Base-by-base conservation (phyloP, 202 grass and related monocot species). In the Panicum hallii region DNA sequence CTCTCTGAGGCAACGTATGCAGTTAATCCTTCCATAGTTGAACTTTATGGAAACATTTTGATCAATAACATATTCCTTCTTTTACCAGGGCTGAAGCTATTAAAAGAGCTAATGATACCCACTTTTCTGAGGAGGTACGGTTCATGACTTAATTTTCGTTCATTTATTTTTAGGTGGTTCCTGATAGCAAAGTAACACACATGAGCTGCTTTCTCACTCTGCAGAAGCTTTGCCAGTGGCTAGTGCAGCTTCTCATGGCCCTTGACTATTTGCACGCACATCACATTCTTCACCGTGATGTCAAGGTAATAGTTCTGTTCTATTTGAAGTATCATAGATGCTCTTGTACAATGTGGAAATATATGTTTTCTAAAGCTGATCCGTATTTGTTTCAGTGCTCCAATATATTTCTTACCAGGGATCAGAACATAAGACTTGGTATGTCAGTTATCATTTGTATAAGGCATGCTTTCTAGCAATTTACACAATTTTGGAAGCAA, bases 231-330 rank as follows among this genome's bases (percentile, higher is more conserved):
- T 97, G 94, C 79, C 93, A 87, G 62, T 97, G 94, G 94, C 81
- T 97, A 7, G 92, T 94, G 41, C 92, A 97, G 43, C 88, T 97
- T 73, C 94, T 97, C 60, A 94, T 97, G 91, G 94, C 94, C 74
- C 88, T 97, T 86, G 94, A 97, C 81, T 97, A 97, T 82, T 90
- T 97, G 84, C 94, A 97, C 80, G 81, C 77, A 77, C 94, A 94
- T 92, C 94, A 94, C 75, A 94, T 97, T 92, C 92, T 97, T 92
- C 94, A 97, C 53, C 94, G 94, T 87, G 94, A 97, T 91, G 92
- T 97, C 75, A 97, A 97, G 92, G 94, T 97, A 79, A 22, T 60
- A 74, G 3, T 52, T 32, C 11, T 84, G 15, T 61, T 68, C n/a
- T 74, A 58, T 61, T 68, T 67, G 26, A 62, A 62, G 22, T 19